Conservation (phyloP, 2,329 filamentous ascomycete species). For the Penicillium sp. region DNA sequence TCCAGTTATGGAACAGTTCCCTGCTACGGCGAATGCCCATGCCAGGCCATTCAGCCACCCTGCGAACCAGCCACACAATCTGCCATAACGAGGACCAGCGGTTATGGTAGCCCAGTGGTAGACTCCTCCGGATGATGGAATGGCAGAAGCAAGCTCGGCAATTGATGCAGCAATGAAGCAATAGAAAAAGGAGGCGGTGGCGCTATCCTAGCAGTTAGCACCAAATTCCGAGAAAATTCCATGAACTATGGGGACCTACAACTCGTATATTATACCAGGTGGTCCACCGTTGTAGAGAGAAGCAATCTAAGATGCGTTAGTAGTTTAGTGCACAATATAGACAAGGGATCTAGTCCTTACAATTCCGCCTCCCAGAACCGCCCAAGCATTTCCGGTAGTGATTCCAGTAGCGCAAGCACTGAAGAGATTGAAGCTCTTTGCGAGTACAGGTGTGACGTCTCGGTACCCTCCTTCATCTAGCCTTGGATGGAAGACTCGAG, state of each 20-base stretch:
- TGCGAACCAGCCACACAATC: neutral
- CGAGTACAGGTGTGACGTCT: neutral
- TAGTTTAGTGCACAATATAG: neutral
- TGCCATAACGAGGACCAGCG: neutral
- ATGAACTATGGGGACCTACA: neutral
- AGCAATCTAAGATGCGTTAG: neutral
- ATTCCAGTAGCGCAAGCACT: neutral
- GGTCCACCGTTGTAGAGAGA: neutral
- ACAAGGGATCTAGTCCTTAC: neutral
- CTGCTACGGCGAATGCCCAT: neutral
- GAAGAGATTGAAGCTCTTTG: neutral
- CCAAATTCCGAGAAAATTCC: neutral
- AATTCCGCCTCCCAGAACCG: neutral
- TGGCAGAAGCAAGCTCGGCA: neutral
- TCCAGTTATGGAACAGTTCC: neutral
- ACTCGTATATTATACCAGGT: neutral
- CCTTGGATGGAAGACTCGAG: neutral
- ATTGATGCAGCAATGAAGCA: neutral
- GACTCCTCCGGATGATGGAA: neutral
- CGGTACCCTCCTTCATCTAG: neutral
- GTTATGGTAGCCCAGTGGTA: neutral
- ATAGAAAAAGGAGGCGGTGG: neutral
- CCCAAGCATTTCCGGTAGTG: neutral
- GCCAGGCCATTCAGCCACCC: neutral
- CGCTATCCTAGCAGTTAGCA: neutral